Evolutionary conservation across 1,139 yeast species (phyloP), one percentile per base, ranked within the genome.

Genomic region (Magnusiomyces ingens): DNA sequence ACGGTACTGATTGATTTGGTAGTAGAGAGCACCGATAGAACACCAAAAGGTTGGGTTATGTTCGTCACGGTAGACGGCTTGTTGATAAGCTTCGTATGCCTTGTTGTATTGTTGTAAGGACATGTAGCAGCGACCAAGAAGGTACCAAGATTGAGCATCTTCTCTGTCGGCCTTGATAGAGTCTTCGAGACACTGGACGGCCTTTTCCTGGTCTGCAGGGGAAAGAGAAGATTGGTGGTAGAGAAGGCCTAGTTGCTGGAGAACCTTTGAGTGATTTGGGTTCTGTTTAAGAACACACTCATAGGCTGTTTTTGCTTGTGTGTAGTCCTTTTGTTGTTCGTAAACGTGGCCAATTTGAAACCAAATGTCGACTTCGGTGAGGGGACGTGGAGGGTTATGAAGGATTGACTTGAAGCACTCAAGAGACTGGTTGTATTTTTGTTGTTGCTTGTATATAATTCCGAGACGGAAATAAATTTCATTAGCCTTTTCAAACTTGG

Each of bases 41-140:
- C 99, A 93, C 99, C 99, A 93, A 74, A 93, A 93, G 1, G 97
- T 93, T 55, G 99, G 98, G 69, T 93, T 93, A 67, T 97, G 79
- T 36, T 95, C 85, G 69, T 93, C 99, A 58, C 97, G 80, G 70
- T 93, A 93, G 54, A 93, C 99, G 6, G 99, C 99, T 69, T 91
- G 98, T 73, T 93, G 99, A 78, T 93, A 93, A 0, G 98, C 95
- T 67, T 93, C 98, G 70, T 93, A 93, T 2, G 99, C 98, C 51
- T 94, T 91, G 60, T 93, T 85, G 73, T 90, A 93, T 69, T 91
- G 96, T 59, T 89, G 91, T 64, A 94, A 81, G 49, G 95, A 85
- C 98, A 93, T 91, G 73, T 93, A 95, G 59, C 95, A 95, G 61
- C 98, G 81, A 48, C 99, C 99, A 54, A 93, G 73, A 68, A 93